Evolutionary conservation across 495 filamentous ascomycete species (phyloP).

Genomic region (Lepidopterella palustris): DNA sequence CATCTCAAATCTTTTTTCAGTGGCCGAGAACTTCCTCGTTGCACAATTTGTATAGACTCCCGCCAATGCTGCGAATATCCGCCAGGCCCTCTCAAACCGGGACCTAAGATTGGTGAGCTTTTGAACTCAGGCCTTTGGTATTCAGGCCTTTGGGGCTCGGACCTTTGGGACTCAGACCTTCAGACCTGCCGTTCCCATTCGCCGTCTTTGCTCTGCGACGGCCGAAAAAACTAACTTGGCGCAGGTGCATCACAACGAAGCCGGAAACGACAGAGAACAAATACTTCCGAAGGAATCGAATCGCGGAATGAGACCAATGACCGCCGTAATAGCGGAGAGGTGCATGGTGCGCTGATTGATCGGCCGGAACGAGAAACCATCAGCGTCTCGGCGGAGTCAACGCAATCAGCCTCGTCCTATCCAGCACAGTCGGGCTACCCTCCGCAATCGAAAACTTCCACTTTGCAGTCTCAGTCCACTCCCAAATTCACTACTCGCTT

Average conservation of each 20-base stretch:
- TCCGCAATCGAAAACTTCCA: neutral
- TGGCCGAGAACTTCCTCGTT: neutral
- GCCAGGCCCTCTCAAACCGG: neutral
- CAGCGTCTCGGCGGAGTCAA: neutral
- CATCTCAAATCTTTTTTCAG: neutral
- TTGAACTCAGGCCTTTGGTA: too few relatives aligned
- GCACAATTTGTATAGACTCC: neutral
- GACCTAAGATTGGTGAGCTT: neutral
- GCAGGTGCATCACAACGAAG: neutral
- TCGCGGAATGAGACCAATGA: neutral
- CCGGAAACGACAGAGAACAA: neutral
- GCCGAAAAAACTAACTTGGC: neutral
- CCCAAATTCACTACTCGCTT: neutral
- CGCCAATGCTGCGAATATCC: constrained; percentile 2
- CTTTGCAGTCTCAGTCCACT: neutral
- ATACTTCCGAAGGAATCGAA: neutral
- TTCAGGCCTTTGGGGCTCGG: too few relatives aligned
- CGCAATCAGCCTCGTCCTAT: neutral
- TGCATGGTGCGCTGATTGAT: neutral
- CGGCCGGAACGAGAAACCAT: neutral
- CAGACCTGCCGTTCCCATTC: neutral
- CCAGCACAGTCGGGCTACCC: neutral
- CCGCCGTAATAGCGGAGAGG: neutral
- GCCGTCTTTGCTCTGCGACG: neutral
- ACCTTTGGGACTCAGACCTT: too few relatives aligned